Base-by-base conservation (phyloP, 176 grass and related monocot genomes). In the Oryza longistaminata region DNA sequence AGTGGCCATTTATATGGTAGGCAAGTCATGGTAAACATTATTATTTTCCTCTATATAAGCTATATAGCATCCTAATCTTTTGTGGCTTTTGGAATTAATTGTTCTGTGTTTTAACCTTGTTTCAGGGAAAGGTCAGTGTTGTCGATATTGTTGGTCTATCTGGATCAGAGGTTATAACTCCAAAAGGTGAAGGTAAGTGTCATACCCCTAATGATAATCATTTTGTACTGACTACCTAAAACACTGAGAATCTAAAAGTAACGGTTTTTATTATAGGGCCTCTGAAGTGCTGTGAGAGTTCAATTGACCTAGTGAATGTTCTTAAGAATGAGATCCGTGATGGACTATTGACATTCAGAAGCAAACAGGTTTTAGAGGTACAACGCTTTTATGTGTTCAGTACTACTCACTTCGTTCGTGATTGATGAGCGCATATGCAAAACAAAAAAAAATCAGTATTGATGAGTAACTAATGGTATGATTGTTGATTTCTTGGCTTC, bases 301-400 rank as follows among this genome's bases (percentile, higher is more conserved):
- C 93, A 75, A 88, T 92, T 70, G 88, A 92, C 83, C 76, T 95
- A 35, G 85, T 95, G 71, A 92, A 86, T 75, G 80, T 79, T 74
- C 85, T 95, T 53, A 95, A 95, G 80, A 87, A 92, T 84, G 93
- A 95, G 79, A 95, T 95, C 22, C 93, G 93, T 83, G 93, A 95
- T 60, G 93, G 93, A 2, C 85, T 84, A 34, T 86, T 95, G 50
- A 95, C 79, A 78, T 95, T 95, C 79, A 87, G 93, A 71, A 85
- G 90, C 83, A 95, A 95, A 79, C 78, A 68, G 33, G 83, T 95
- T 85, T 78, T 95, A 75, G 93, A 95, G 93, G 93, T 95, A 95
- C 43, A 68, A 21, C 27, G 50, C 19, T 19, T 50, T n/a, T 16
- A 7, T 35, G 50, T 66, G 6, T 21, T 83, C 34, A 22, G 22